phyloP scores from a whole-genome alignment of 768 basidiomycete genomes.

The Dictyophora rubrovolvata region DNA sequence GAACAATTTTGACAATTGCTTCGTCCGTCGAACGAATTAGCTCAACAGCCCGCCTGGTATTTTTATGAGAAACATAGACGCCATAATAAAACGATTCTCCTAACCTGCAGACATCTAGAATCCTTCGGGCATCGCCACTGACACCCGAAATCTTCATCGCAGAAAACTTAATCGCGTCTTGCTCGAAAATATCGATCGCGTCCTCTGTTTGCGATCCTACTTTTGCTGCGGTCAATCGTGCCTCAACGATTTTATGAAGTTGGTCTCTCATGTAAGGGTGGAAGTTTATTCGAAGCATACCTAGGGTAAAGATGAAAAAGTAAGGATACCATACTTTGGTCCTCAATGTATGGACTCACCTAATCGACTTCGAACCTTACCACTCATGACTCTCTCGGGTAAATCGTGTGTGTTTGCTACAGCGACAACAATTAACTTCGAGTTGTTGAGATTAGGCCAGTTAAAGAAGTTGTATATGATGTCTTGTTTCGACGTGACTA shows the following conservation, averaged over 20 bases:
- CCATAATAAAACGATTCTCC: constrained; percentile 14
- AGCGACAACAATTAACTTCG: constrained; percentile 88
- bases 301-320: constrained; percentile 27
- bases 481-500: constrained; percentile 92
- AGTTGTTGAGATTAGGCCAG: constrained; percentile 87
- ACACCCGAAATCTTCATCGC: constrained; percentile 72
- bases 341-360: constrained; percentile 37
- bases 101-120: constrained; percentile 86
- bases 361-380: constrained; percentile 83
- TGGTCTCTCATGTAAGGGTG: constrained; percentile 74
- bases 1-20: constrained; percentile 38
- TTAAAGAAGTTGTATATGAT: constrained; percentile 99
- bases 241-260: constrained; percentile 78
- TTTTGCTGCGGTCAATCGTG: constrained; percentile 57
- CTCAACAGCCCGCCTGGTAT: constrained; percentile 68
- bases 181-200: constrained; percentile 32
- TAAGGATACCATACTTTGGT: neutral
- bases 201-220: constrained; percentile 38
- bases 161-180: constrained; percentile 76
- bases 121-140: constrained; percentile 88
- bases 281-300: constrained; percentile 89
- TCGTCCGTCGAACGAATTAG: constrained; percentile 44
- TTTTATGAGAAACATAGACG: neutral
- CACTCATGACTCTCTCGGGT: constrained; percentile 87
- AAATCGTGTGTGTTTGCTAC: constrained; percentile 99